A percentile compares a stretch with the other conserved stretches of the same genome.
Evolutionary conservation across 441 rosid species (phyloP).

Genomic region (Euphorbia schlechtendalii): DNA sequence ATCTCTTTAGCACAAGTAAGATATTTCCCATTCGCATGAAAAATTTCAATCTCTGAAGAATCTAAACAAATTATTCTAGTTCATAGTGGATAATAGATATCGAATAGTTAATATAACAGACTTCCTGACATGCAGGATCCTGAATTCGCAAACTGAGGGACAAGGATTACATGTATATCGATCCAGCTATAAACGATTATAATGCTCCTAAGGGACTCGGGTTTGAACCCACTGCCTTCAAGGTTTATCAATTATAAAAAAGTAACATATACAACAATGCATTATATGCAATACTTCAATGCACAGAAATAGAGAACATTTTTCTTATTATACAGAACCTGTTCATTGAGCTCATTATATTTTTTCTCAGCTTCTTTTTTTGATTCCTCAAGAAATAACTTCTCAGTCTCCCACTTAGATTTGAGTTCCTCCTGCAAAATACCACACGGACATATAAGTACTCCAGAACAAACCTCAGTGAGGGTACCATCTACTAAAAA

Average conservation of each 20-base stretch:
- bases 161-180: neutral
- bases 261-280: neutral
- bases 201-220: too few relatives aligned
- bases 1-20: neutral
- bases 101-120: neutral
- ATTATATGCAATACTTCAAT: neutral
- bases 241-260: too few relatives aligned
- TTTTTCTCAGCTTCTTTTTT: slow-evolving; percentile 67
- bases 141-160: neutral
- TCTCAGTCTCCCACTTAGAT: slow-evolving; percentile 65
- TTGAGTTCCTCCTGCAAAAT: slow-evolving; percentile 53
- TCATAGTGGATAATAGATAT: neutral
- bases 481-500: neutral
- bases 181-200: too few relatives aligned
- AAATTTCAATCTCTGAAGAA: neutral
- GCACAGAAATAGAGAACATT: neutral
- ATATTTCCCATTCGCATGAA: too few relatives aligned
- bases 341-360: slow-evolving; percentile 74
- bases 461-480: neutral
- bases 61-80: neutral
- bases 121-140: neutral
- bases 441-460: slow-evolving; percentile 11
- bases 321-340: slow-evolving; percentile 35
- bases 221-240: too few relatives aligned
- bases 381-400: slow-evolving; percentile 49